Percentiles rank a stretch among this genome's conserved stretches.
phyloP scores from a whole-genome alignment of 2,329 filamentous ascomycete species.

The Ophiocordyceps camponoti-floridani region DNA sequence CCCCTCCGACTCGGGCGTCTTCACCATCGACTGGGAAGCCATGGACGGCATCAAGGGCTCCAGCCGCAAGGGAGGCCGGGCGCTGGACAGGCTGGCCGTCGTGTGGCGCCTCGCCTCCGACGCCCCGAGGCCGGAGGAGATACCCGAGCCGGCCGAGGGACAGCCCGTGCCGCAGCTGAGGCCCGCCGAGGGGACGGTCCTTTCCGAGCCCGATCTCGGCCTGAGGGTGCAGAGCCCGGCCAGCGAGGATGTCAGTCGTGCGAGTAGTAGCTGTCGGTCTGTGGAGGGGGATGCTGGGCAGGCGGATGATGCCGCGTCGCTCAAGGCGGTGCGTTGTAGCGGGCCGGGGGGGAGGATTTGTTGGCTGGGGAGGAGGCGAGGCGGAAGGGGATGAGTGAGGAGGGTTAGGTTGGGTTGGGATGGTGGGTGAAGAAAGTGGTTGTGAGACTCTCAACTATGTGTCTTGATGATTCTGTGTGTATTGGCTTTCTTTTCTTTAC shows the following conservation, averaged over 20 bases:
- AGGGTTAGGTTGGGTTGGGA: background rate
- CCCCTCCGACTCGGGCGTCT: conserved; percentile 47
- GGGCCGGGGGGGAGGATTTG: conserved; percentile 19
- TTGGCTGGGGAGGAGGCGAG: background rate
- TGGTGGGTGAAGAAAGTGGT: background rate
- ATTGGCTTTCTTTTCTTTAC: too few species aligned
- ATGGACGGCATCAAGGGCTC: conserved; percentile 95
- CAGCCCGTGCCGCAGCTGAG: conserved; percentile 52
- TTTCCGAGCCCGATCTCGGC: conserved; percentile 44
- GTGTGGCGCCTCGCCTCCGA: conserved; percentile 47
- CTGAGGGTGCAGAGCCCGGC: conserved; percentile 45
- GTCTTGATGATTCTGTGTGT: background rate
- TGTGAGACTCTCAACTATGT: background rate
- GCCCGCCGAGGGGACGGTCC: conserved; percentile 41
- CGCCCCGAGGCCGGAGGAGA: conserved; percentile 10
- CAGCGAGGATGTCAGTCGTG: conserved; percentile 51
- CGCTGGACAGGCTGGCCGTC: conserved; percentile 67
- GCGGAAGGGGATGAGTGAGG: background rate
- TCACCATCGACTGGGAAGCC: conserved; percentile 39
- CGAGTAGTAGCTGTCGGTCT: conserved; percentile 46
- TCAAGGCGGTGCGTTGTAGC: conserved; percentile 17
- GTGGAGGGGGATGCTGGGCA: background rate
- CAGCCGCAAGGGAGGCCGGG: conserved; percentile 60
- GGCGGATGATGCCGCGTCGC: conserved; percentile 4
- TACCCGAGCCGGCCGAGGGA: conserved; percentile 45